Conservation (phyloP, 768 basidiomycete genomes). For the Kwoniella botswanensis region DNA sequence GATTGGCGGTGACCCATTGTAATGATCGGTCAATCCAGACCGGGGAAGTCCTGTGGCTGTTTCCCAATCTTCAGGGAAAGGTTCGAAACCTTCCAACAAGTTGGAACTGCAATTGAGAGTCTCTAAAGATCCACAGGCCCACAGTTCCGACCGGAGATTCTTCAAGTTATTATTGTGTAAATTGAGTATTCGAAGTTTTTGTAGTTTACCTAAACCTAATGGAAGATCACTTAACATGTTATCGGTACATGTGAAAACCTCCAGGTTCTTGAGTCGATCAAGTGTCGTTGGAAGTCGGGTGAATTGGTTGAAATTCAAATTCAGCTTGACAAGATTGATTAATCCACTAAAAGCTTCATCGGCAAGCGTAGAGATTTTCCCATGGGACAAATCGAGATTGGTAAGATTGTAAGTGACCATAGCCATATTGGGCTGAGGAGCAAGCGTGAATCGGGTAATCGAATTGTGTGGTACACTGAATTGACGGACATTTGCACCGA, state of each 20-base stretch:
- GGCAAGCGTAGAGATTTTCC: conserved; percentile 83
- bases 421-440: conserved; percentile 62
- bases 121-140: conserved; percentile 77
- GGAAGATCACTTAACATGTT: conserved; percentile 83
- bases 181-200: conserved; percentile 75
- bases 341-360: conserved; percentile 73
- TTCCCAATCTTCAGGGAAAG: conserved; percentile 62
- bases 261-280: conserved; percentile 72
- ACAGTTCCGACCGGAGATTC: conserved; percentile 74
- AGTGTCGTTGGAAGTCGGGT: conserved; percentile 81
- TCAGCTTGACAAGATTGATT: conserved; percentile 70
- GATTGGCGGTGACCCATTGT: conserved; percentile 63
- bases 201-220: conserved; percentile 72
- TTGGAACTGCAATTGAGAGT: conserved; percentile 89
- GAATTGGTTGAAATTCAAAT: conserved; percentile 85
- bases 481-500: conserved; percentile 69
- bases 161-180: conserved; percentile 88
- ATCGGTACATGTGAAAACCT: conserved; percentile 83
- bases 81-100: conserved; percentile 72
- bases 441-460: conserved; percentile 62
- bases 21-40: background rate
- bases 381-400: conserved; percentile 80
- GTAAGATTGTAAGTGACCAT: conserved; percentile 69
- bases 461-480: conserved; percentile 87
- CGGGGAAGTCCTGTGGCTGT: conserved; percentile 33